Conservation (phyloP, 352 stramenopile genomes). For the Pythium aristosporum region DNA sequence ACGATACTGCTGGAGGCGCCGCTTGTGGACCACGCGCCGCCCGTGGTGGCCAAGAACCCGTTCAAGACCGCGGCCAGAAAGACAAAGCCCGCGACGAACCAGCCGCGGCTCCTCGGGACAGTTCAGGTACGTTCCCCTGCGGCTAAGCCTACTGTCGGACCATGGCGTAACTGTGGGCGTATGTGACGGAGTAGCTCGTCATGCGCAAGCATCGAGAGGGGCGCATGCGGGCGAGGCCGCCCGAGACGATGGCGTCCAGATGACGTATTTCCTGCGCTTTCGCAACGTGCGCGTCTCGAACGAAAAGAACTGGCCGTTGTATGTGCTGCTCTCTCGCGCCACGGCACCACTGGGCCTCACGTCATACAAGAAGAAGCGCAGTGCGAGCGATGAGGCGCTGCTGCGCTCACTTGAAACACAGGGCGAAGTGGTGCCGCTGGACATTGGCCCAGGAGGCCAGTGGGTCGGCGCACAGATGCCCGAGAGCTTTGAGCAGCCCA, state of each 20-base stretch:
- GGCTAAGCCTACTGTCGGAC: not conserved
- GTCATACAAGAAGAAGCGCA: constrained; percentile 4
- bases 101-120: constrained; percentile 8
- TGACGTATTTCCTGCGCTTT: constrained; percentile 51
- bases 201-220: constrained; percentile 4
- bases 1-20: constrained; percentile 30
- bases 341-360: constrained; percentile 9
- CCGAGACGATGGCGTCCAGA: not conserved
- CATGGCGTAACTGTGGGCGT: not conserved
- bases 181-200: constrained; percentile 16
- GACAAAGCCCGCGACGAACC: constrained; percentile 5
- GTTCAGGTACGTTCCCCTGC: constrained; percentile 15
- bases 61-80: constrained; percentile 16
- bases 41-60: constrained; percentile 24
- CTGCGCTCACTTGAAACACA: constrained; percentile 39
- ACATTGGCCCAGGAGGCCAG: constrained; percentile 59
- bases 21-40: constrained; percentile 23
- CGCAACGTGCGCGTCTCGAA: constrained; percentile 53
- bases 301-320: constrained; percentile 54
- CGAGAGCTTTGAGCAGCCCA: constrained; percentile 50
- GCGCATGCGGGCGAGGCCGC: constrained; percentile 1
- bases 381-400: constrained; percentile 27
- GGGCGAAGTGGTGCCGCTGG: constrained; percentile 53
- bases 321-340: constrained; percentile 50
- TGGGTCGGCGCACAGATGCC: constrained; percentile 54